phyloP scores from a whole-genome alignment of 2,329 filamentous ascomycete species.

The Fusarium penzigii region DNA sequence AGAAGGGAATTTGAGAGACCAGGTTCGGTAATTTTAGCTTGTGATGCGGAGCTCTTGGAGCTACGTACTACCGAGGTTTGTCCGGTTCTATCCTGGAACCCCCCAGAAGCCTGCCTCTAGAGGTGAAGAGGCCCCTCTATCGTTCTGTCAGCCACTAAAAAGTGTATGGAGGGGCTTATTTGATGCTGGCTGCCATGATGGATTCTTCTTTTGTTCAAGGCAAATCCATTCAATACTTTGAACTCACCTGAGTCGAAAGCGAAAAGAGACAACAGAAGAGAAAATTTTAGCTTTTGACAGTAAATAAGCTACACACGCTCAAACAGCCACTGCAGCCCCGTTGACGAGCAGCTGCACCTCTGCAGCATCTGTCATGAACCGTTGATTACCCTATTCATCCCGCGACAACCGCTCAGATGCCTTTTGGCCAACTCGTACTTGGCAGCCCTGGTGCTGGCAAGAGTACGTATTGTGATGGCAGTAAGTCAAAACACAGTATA shows the following conservation, averaged over 20 bases:
- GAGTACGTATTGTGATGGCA: slow-evolving; percentile 97
- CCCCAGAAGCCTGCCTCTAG: background rate
- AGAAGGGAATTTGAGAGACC: slow-evolving; percentile 19
- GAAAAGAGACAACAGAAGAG: no score
- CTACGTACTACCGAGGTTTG: slow-evolving; percentile 27
- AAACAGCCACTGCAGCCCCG: no score
- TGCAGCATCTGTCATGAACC: slow-evolving; percentile 21
- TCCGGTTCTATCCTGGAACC: slow-evolving; percentile 7
- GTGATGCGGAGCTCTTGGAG: slow-evolving; percentile 31
- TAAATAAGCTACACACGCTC: no score
- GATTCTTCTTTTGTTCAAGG: background rate
- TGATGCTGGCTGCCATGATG: slow-evolving; percentile 15
- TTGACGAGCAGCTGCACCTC: background rate
- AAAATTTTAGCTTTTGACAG: no score
- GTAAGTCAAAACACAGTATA: slow-evolving; percentile 47
- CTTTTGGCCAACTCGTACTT: slow-evolving; percentile 76
- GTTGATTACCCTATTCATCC: slow-evolving; percentile 18
- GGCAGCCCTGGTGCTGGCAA: slow-evolving; percentile 96
- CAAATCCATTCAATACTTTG: background rate
- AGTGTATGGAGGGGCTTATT: slow-evolving; percentile 27
- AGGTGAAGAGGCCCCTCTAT: background rate
- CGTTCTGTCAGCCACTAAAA: slow-evolving; percentile 23
- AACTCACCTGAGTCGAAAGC: no score
- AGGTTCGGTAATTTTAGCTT: slow-evolving; percentile 25
- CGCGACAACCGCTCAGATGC: slow-evolving; percentile 44